Base-by-base conservation (phyloP, 345 rosid genomes). In the Salix udensis region DNA sequence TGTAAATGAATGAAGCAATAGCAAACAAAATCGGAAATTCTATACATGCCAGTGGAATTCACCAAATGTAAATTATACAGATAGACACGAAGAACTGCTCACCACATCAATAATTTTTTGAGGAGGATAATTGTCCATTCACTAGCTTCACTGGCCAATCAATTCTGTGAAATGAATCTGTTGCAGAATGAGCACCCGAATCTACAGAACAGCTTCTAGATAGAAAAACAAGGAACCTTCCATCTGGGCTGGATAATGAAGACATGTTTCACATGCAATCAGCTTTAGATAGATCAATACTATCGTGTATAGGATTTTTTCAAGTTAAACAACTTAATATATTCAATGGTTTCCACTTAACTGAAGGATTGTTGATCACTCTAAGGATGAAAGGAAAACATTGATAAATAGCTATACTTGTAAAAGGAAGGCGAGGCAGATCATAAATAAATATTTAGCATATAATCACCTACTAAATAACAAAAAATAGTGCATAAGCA, bases 181-280 rank as follows among this genome's bases (percentile, higher is more conserved):
- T 93, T 70, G 88, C 89, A 34, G 73, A 67, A 84, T 92, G 97
- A 1, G 88, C 91, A 52, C 98, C 98, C 42, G 92, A 86, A 77
- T 91, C 94, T 75, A 92, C 97, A 77, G 97, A 85, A 71, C 82
- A 84, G 84, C 87, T 89, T 68, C 89, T 88, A 70, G 98, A 93
- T 76, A 88, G 30, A 83, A 91, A 95, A 68, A 91, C 82, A 67
- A 95, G 94, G 79, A 83, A 83, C 72, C 86, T 93, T 76, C 98
- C 97, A 79, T 88, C 97, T 69, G 92, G 96, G 80, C 98, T 95
- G 93, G 64, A 73, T 66, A 82, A 73, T 55, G 82, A 39, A 73
- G 26, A 65, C 46, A 73, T 23, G 37, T 65, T 40, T 71, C 68
- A 76, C 39, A 72, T 44, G 52, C 21, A 26, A 73, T 61, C 68